phyloP scores from a whole-genome alignment of 2,329 filamentous ascomycete species.

The Fusarium annulatum region DNA sequence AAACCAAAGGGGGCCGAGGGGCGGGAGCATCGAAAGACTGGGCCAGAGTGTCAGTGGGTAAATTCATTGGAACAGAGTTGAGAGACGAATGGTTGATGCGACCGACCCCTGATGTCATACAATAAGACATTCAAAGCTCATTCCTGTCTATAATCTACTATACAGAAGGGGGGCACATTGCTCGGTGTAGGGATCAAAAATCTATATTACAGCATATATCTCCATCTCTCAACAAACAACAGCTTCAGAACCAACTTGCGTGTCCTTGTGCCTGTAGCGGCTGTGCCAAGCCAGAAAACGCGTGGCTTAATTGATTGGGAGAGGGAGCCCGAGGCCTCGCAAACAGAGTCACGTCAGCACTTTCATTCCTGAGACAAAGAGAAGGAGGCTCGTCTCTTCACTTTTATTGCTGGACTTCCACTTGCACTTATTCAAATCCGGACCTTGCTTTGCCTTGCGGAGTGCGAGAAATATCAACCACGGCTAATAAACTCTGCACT shows the following conservation, averaged over 20 bases:
- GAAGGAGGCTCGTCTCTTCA: slow-evolving; percentile 4
- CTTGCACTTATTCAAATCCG: slow-evolving; percentile 35
- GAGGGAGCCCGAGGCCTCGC: slow-evolving; percentile 25
- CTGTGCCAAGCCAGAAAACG: slow-evolving; percentile 35
- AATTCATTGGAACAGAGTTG: slow-evolving; percentile 2
- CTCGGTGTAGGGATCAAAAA: background rate
- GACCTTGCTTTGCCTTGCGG: slow-evolving; percentile 1
- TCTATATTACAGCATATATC: background rate
- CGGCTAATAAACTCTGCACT: slow-evolving; percentile 2
- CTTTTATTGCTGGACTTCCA: background rate
- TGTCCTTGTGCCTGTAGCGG: slow-evolving; percentile 20
- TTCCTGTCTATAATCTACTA: background rate
- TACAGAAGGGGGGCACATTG: background rate
- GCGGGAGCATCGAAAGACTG: background rate
- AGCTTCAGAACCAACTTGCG: background rate
- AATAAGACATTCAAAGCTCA: background rate
- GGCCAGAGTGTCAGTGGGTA: background rate
- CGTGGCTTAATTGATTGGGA: slow-evolving; percentile 37
- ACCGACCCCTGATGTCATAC: slow-evolving; percentile 20
- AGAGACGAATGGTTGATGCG: slow-evolving; percentile 12
- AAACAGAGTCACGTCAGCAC: slow-evolving; percentile 40
- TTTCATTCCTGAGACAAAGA: slow-evolving; percentile 36
- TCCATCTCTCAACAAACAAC: background rate
- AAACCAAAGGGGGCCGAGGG: background rate
- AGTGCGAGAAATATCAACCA: slow-evolving; percentile 14